These are phyloP conservation scores for Plasmodium sp. DNA, from an alignment of 169 alveolate genomes.

Conservation along the genomic window DNA sequence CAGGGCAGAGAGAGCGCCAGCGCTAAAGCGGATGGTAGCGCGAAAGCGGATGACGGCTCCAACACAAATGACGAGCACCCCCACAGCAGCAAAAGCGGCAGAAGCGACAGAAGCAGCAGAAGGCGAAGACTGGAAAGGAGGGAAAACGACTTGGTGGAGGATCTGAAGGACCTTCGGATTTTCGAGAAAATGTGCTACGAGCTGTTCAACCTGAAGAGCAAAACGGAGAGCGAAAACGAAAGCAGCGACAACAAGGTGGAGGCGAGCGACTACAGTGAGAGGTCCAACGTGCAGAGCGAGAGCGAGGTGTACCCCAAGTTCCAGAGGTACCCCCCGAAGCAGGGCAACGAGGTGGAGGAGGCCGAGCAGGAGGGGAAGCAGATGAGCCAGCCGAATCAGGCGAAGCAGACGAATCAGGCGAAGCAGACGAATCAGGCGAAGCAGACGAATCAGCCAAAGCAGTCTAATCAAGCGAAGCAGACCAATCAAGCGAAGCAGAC, in stretches of 20 bases:
- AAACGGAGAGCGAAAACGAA: slow-evolving; percentile 28
- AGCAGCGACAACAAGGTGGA: slow-evolving; percentile 18
- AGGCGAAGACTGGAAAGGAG: neutral
- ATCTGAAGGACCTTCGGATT: slow-evolving; percentile 13
- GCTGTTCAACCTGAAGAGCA: slow-evolving; percentile 33
- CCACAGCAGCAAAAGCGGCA: neutral
- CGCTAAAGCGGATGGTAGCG: neutral
- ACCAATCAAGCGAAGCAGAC: neutral
- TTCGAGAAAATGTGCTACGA: slow-evolving; percentile 65
- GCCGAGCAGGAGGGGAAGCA: neutral
- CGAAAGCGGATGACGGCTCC: too few relatives aligned
- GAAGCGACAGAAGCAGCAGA: neutral
- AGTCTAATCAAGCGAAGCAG: neutral
- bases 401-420: neutral
- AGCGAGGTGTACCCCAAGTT: neutral
- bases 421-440: neutral
- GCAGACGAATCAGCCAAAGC: neutral
- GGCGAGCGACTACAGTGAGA: slow-evolving; percentile 20
- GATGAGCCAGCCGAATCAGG: too few relatives aligned
- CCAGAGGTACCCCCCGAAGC: neutral
- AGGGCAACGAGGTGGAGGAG: neutral
- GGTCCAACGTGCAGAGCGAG: neutral
- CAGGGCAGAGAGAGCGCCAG: neutral
- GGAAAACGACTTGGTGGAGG: slow-evolving; percentile 17
- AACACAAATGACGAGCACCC: too few relatives aligned